Evolutionary conservation across 768 basidiomycete genomes (phyloP), one percentile per base, ranked within the genome.

Genomic region (Boletellus ananas): DNA sequence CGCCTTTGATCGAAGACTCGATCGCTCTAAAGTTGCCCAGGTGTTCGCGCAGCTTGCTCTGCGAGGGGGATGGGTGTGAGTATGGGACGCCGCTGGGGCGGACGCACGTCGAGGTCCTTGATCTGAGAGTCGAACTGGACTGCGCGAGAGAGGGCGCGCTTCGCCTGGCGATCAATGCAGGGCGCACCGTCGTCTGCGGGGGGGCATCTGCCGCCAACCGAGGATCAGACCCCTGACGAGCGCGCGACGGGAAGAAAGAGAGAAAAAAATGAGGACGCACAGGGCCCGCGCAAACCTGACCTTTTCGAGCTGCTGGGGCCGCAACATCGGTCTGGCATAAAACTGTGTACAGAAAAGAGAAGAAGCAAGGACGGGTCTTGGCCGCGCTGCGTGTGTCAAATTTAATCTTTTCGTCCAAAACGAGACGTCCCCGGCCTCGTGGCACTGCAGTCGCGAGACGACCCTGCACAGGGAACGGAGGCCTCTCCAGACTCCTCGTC

Each of bases 1-100:
- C 79, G 45, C 86, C 85, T 54, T 81, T 80, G 31, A 90, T 73
- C 21, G 81, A 76, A 52, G 78, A 77, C 56, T 90, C 85, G 53
- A 90, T 82, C 16, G 84, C 82, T 47, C 84, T 74, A 47, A 87
- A 88, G 61, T 89, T 89, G 58, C 83, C 83, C 47, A 90, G 70
- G 61, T 83, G 79, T 57, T 87, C 82, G 35, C 83, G 76, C 20
- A 90, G 76, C 61, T 78, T 80, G 45, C 75, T 74, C 87, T 89
- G 34, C 29, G 45, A 17, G 27, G 25, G 45, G 25, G 31, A 34
- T 16, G 42, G 29, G 18, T 49, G 36, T 34, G 7, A 25, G 12
- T 13, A 3, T 9, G 7, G 31, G 10, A 4, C 10, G 5, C 2
- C 12, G 6, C 11, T 25, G 23, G 23, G 23, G 23, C 23, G 16